These are phyloP conservation scores for Raffaelea arxii DNA, from an alignment of 2,329 filamentous ascomycete species.

Conservation along the genomic window DNA sequence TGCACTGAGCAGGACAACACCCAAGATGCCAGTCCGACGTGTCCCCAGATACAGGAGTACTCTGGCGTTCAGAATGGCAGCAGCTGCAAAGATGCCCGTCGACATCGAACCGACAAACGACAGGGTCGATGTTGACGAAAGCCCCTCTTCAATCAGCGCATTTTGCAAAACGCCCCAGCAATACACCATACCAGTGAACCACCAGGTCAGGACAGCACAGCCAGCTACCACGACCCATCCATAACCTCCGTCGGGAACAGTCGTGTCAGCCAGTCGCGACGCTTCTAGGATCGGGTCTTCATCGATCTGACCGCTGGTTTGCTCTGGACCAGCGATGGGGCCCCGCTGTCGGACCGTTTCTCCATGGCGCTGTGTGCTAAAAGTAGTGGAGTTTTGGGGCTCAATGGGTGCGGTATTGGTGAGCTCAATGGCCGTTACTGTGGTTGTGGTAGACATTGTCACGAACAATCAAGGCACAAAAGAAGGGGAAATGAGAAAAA, in stretches of 20 bases:
- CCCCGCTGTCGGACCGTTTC: no score
- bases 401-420: no score
- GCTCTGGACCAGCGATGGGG: no score
- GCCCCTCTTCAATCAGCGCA: conserved; percentile 37
- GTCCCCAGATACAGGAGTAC: conserved; percentile 40
- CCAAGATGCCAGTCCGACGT: conserved; percentile 33
- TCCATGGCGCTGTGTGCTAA: no score
- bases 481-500: no score
- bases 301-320: no score
- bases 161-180: conserved; percentile 53
- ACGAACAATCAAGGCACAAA: no score
- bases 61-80: conserved; percentile 42
- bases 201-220: conserved; percentile 43
- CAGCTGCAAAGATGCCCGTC: conserved; percentile 37
- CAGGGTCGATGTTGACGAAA: conserved; percentile 40
- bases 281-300: conserved; percentile 8
- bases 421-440: no score
- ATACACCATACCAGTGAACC: conserved; percentile 46
- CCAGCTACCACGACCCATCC: conserved; percentile 44
- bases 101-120: conserved; percentile 49
- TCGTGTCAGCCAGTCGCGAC: conserved; percentile 7
- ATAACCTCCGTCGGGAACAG: conserved; percentile 43
- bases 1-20: conserved; percentile 38
- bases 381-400: no score
- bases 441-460: no score